Base-by-base conservation (phyloP, 495 filamentous ascomycete genomes). In the Penicillium turbatum region DNA sequence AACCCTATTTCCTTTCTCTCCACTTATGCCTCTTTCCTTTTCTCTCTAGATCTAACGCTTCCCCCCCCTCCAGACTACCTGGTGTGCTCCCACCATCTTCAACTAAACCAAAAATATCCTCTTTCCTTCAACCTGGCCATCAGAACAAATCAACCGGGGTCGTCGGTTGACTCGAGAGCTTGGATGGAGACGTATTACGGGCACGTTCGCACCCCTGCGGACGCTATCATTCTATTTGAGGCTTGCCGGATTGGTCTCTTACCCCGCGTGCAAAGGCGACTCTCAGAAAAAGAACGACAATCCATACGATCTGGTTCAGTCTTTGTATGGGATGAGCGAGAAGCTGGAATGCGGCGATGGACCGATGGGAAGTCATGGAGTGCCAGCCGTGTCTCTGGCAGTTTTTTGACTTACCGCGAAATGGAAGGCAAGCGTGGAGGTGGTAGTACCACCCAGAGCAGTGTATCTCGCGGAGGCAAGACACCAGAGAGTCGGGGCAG, bases 351-450 rank as follows among this genome's bases (percentile, higher is more conserved):
- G 93, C 82, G 93, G 52, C 79, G 93, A 70, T 98, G 93, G 93
- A 98, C 93, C 0, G 93, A 98, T 61, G 93, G 93, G 17, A 98
- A 98, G 68, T 97, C 93, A 38, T 98, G 93, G 93, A 97, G 95
- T 63, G 93, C 93, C 21, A 97, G 92, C 67, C 83, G 93, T 49
- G 93, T 98, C 2, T 97, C 95, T 0, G 93, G 93, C 15, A 97
- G 95, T 73, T 98, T 98, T 64, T 73, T 98, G 48, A 98, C 93
- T 2, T 98, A 98, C 64, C 79, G 93, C 30, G 93, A 98, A 68
- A 98, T 98, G 93, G 93, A 98, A 67, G 93, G 93, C 68, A 97
- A 97, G 73, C 82, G 95, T 37, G 82, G 84, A 55, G 80, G 83
- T 24, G 82, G 77, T 54, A 79, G 78, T 47, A 81, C 84, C 35